phyloP scores from a whole-genome alignment of 2,329 filamentous ascomycete species.

The Aspergillus sp. region DNA sequence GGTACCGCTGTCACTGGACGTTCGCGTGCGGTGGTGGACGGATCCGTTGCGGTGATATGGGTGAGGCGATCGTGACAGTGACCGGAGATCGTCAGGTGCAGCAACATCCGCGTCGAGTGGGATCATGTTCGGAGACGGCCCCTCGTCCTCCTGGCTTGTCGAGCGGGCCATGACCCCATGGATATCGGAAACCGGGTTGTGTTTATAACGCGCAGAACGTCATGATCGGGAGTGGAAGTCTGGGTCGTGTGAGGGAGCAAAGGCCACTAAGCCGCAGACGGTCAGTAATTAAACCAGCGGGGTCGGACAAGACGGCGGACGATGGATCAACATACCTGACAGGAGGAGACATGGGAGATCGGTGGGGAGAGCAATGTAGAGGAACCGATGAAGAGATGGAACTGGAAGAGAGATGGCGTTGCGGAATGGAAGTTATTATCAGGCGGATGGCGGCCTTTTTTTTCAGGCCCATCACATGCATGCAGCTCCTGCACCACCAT shows the following conservation, averaged over 20 bases:
- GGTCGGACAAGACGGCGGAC: background rate
- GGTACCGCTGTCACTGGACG: conserved; percentile 84
- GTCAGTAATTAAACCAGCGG: conserved; percentile 7
- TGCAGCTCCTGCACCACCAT: background rate
- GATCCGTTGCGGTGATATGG: conserved; percentile 63
- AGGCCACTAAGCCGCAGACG: conserved; percentile 4
- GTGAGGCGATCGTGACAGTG: conserved; percentile 64
- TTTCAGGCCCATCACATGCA: conserved; percentile 24
- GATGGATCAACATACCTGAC: conserved; percentile 4
- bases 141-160: conserved; percentile 31
- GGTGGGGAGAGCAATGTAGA: background rate
- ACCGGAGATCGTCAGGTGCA: conserved; percentile 40
- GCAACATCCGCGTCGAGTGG: conserved; percentile 18
- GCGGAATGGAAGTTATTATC: conserved; percentile 10
- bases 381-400: background rate
- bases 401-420: background rate
- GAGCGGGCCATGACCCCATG: conserved; percentile 37
- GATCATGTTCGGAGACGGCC: conserved; percentile 22
- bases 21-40: conserved; percentile 52
- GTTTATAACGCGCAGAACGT: conserved; percentile 26
- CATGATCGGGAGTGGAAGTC: conserved; percentile 25
- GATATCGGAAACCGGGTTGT: conserved; percentile 11
- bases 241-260: conserved; percentile 7
- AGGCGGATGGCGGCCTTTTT: conserved; percentile 14
- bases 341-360: background rate